Evolutionary conservation across 768 basidiomycete genomes (phyloP), one percentile per base, ranked within the genome.

Genomic region (Rhizopogon sp.): DNA sequence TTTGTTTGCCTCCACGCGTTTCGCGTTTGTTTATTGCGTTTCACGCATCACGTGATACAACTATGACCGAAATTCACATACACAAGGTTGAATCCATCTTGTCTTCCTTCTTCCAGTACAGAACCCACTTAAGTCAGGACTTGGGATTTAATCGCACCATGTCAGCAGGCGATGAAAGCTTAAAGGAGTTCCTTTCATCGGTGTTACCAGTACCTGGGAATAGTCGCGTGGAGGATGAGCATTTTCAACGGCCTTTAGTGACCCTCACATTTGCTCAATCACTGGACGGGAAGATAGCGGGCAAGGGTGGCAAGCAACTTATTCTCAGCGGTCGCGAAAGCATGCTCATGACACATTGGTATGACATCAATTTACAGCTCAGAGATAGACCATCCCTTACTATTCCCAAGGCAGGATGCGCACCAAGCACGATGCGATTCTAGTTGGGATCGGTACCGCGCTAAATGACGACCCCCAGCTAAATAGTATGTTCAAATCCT

Each of bases 281-380:
- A 2, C 71, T 90, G 52, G 90, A 99, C 71, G 90, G 84, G 28
- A 84, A 93, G 69, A 97, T 98, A 53, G 92, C 93, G 0, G 93
- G 90, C 2, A 70, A 71, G 5, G 74, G 76, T 7, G 86, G 92
- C 10, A 74, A 72, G 53, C 93, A 94, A 72, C 80, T 99, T 37
- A 78, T 80, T 31, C 75, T 99, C 39, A 94, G 92, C 60, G 91
- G 96, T 6, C 71, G 76, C 44, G 90, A 97, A 63, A 93, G 89
- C 69, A 87, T 95, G 85, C 59, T 81, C 41, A 92, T 99, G 88
- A 98, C 96, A 10, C 96, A 98, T 69, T 90, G 90, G 94, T 93
- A 63, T 58, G 79, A 60, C 44, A 22, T 25, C 16, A 40, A 9
- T 55, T 20, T 33, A 22, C 35, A 25, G 53, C 52, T 41, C 16